Percentiles rank a stretch among this genome's conserved stretches.
phyloP scores from a whole-genome alignment of 805 yeast genomes.

The Candida awuae region DNA sequence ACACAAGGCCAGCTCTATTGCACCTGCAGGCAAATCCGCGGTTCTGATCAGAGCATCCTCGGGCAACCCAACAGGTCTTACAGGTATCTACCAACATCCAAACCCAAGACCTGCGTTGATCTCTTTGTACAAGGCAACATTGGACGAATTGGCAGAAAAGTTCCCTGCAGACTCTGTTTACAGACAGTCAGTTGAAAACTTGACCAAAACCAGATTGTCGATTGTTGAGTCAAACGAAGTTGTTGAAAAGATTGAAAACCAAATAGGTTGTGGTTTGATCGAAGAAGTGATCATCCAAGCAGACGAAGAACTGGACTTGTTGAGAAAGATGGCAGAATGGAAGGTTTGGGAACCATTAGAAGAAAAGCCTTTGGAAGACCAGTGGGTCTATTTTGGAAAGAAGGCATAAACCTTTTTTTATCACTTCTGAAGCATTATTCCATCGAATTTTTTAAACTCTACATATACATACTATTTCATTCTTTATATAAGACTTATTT shows the following conservation, averaged over 20 bases:
- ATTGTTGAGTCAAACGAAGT: constrained; percentile 59
- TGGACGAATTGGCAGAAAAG: constrained; percentile 46
- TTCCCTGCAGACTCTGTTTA: constrained; percentile 71
- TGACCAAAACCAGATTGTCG: constrained; percentile 61
- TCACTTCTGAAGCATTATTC: too few species aligned
- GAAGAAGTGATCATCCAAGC: constrained; percentile 82
- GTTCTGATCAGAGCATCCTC: constrained; percentile 47
- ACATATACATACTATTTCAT: too few species aligned
- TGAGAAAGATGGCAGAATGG: constrained; percentile 58
- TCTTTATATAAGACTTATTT: too few species aligned
- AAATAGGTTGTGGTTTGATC: constrained; percentile 75
- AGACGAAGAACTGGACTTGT: constrained; percentile 64
- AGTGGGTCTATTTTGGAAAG: constrained; percentile 77
- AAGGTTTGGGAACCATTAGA: constrained; percentile 74
- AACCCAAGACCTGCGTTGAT: constrained; percentile 74
- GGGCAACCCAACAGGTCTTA: constrained; percentile 73
- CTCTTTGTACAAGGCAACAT: constrained; percentile 62
- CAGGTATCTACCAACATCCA: constrained; percentile 75
- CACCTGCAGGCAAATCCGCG: constrained; percentile 5
- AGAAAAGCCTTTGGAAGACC: constrained; percentile 72
- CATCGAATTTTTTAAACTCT: too few species aligned
- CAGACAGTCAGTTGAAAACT: constrained; percentile 61
- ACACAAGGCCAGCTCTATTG: too few species aligned
- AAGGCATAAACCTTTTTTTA: constrained; percentile 43
- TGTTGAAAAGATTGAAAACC: constrained; percentile 56